Evolutionary conservation across 768 basidiomycete genomes (phyloP).

Genomic region (Podaxis sp.): DNA sequence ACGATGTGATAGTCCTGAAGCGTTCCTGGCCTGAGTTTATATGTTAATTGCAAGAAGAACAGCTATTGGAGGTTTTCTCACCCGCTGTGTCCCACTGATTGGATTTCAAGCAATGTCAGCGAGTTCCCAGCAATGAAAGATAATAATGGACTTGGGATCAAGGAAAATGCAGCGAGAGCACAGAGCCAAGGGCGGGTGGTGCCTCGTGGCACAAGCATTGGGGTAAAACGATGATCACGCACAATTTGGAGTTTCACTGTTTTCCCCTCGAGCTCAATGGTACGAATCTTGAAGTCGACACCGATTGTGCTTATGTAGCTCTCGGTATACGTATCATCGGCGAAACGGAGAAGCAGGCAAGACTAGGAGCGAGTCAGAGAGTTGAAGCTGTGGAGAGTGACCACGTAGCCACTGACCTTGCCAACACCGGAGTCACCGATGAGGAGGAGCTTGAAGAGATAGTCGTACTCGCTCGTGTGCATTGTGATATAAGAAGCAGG

Average conservation of each 20-base stretch:
- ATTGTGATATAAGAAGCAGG: slow-evolving; percentile 37
- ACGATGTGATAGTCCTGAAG: slow-evolving; percentile 97
- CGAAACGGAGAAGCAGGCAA: slow-evolving; percentile 86
- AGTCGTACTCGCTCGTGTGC: slow-evolving; percentile 95
- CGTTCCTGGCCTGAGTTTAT: slow-evolving; percentile 78
- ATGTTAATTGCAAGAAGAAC: slow-evolving; percentile 2
- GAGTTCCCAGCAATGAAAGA: neutral
- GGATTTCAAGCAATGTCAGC: neutral
- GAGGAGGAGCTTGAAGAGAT: slow-evolving; percentile 93
- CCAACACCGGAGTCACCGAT: slow-evolving; percentile 96
- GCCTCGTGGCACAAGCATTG: slow-evolving; percentile 10
- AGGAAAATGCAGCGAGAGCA: neutral
- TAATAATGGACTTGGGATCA: neutral
- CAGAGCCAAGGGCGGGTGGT: neutral
- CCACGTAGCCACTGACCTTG: slow-evolving; percentile 50
- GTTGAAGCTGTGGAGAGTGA: slow-evolving; percentile 18
- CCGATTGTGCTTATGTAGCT: slow-evolving; percentile 98
- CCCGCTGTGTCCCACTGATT: slow-evolving; percentile 96
- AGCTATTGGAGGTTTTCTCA: slow-evolving; percentile 24
- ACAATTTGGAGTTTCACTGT: slow-evolving; percentile 98
- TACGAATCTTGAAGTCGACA: slow-evolving; percentile 98
- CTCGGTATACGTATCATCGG: slow-evolving; percentile 97
- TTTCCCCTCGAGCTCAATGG: slow-evolving; percentile 98
- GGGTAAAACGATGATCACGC: slow-evolving; percentile 30
- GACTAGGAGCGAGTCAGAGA: slow-evolving; percentile 50